Evolutionary conservation across 495 filamentous ascomycete species (phyloP).

Genomic region (Cairneyella variabilis): DNA sequence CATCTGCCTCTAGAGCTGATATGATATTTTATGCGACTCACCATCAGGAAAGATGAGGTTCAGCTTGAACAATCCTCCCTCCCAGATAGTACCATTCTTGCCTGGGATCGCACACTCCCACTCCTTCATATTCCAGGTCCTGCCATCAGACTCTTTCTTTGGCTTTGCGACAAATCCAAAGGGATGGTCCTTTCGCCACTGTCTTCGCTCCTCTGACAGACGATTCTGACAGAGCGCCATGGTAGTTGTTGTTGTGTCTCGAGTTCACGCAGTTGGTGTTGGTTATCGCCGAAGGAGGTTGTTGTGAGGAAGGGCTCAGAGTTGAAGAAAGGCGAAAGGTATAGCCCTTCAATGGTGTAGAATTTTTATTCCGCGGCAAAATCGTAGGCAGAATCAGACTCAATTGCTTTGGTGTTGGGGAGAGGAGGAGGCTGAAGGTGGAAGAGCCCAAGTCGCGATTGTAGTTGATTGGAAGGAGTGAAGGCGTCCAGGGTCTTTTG

Average conservation of each 20-base stretch:
- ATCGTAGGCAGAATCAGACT: not conserved
- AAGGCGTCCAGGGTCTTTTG: too few species aligned
- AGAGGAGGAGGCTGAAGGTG: constrained; percentile 11
- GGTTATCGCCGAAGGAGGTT: constrained; percentile 17
- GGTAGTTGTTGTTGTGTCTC: not conserved
- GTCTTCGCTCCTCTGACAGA: constrained; percentile 89
- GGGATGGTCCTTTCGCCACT: constrained; percentile 94
- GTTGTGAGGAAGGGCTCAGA: not conserved
- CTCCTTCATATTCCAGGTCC: constrained; percentile 84
- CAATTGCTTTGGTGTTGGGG: constrained; percentile 4
- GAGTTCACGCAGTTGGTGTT: not conserved
- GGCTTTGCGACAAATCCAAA: constrained; percentile 97
- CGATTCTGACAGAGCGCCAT: constrained; percentile 92
- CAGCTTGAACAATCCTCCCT: constrained; percentile 92
- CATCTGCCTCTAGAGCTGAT: not conserved
- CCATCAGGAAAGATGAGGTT: constrained; percentile 92
- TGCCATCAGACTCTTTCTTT: constrained; percentile 62
- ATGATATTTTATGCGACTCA: constrained; percentile 39
- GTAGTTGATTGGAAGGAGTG: too few species aligned
- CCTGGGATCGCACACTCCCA: constrained; percentile 98
- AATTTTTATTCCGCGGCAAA: not conserved
- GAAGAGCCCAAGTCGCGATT: too few species aligned
- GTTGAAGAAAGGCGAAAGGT: not conserved
- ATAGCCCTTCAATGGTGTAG: not conserved
- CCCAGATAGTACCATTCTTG: constrained; percentile 94